Evolutionary conservation across 352 stramenopile species (phyloP).

Genomic region (Globisporangium ultimum): DNA sequence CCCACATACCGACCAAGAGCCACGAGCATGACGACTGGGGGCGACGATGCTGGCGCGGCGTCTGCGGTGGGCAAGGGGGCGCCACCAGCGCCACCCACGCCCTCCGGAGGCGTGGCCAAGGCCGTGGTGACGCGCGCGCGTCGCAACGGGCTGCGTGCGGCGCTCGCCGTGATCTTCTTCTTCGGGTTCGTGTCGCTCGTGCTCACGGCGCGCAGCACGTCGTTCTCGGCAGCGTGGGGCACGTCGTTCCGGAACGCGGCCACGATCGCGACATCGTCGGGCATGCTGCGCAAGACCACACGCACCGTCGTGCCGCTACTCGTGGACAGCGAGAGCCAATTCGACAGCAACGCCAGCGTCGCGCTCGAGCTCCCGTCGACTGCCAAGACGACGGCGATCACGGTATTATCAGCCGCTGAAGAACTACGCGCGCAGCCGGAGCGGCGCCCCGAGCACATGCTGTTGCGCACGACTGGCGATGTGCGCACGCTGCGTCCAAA

Average conservation of each 20-base stretch:
- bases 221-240: slow-evolving; percentile 9
- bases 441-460: no score
- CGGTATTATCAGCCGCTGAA: no score
- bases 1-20: no score
- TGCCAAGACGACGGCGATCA: background rate
- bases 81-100: no score
- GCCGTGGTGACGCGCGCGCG: slow-evolving; percentile 10
- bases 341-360: slow-evolving; percentile 10
- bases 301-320: slow-evolving; percentile 15
- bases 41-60: no score
- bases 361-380: background rate
- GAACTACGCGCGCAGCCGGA: no score
- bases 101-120: no score
- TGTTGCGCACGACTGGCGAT: no score
- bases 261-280: background rate
- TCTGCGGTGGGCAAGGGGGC: no score
- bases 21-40: no score
- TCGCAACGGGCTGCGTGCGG: slow-evolving; percentile 7
- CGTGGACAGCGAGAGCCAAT: slow-evolving; percentile 10
- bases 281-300: slow-evolving; percentile 9
- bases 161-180: slow-evolving; percentile 15
- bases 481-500: slow-evolving; percentile 14
- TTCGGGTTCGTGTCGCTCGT: slow-evolving; percentile 15
- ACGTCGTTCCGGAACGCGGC: slow-evolving; percentile 1
- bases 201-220: slow-evolving; percentile 13